Evolutionary conservation across 768 basidiomycete genomes (phyloP).

Genomic region (Botryobasidium botryosum): DNA sequence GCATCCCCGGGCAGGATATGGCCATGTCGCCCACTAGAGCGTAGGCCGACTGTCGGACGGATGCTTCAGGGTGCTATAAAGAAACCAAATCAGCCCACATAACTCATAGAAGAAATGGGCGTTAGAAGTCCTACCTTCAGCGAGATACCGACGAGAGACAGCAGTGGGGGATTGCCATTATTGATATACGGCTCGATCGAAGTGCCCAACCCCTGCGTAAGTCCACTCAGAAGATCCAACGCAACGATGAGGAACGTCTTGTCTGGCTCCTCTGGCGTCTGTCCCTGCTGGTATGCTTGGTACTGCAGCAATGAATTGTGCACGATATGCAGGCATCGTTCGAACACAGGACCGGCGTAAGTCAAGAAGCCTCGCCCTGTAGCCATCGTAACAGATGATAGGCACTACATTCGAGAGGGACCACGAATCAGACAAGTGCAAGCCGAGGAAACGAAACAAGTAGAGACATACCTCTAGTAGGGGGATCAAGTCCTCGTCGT

Average conservation of each 20-base stretch:
- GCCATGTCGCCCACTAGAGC: constrained; percentile 98
- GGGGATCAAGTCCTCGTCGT: constrained; percentile 86
- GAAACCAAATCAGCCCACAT: not conserved
- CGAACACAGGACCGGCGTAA: constrained; percentile 82
- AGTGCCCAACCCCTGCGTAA: constrained; percentile 84
- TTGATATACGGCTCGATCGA: constrained; percentile 57
- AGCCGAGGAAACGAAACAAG: not conserved
- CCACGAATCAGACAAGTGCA: constrained; percentile 2
- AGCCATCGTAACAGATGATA: constrained; percentile 94
- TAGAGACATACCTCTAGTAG: constrained; percentile 62
- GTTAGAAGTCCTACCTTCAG: constrained; percentile 35
- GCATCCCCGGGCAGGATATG: constrained; percentile 79
- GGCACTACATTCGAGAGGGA: constrained; percentile 40
- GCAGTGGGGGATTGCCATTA: constrained; percentile 53
- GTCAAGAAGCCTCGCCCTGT: constrained; percentile 78
- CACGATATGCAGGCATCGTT: constrained; percentile 77
- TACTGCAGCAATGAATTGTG: constrained; percentile 70
- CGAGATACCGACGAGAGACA: constrained; percentile 71
- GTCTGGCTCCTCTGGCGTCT: constrained; percentile 88
- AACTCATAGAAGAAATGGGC: not conserved
- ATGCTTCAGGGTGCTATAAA: constrained; percentile 68
- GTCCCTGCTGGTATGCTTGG: constrained; percentile 74
- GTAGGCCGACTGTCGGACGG: constrained; percentile 90
- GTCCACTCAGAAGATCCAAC: constrained; percentile 86
- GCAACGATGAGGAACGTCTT: constrained; percentile 95